Percentiles rank a stretch among this genome's conserved stretches.
These are phyloP conservation scores for Nakazawaea populi DNA, from an alignment of 805 yeast species.

Conservation along the genomic window DNA sequence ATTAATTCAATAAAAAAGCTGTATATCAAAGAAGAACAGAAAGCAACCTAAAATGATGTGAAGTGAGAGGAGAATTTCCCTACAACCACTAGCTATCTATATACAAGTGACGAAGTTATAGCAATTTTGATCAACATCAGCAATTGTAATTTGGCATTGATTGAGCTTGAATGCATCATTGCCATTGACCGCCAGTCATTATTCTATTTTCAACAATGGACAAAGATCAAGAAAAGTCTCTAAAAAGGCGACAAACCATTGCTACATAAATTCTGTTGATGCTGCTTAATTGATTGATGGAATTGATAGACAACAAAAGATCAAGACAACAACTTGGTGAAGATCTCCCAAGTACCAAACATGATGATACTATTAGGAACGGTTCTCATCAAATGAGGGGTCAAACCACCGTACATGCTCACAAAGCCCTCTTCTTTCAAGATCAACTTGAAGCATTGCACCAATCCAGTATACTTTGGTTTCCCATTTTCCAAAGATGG, in stretches of 20 bases:
- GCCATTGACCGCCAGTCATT: too few relatives aligned
- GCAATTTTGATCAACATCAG: background rate
- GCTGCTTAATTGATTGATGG: too few relatives aligned
- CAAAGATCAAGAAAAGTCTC: too few relatives aligned
- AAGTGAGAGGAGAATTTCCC: background rate
- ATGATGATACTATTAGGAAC: constrained; percentile 97
- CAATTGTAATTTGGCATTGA: too few relatives aligned
- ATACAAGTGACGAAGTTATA: background rate
- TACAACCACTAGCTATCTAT: background rate
- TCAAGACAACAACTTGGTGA: constrained; percentile 49
- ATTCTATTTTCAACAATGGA: too few relatives aligned
- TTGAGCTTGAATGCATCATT: too few relatives aligned
- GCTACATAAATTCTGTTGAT: too few relatives aligned
- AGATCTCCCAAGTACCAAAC: constrained; percentile 98
- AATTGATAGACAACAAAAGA: background rate
- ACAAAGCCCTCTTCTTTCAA: constrained; percentile 87
- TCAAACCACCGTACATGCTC: constrained; percentile 95
- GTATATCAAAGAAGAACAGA: too few relatives aligned
- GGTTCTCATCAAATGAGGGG: constrained; percentile 94
- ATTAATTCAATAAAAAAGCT: too few relatives aligned
- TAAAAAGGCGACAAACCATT: too few relatives aligned
- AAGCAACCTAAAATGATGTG: background rate
- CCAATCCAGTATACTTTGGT: constrained; percentile 82
- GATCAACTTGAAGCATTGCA: constrained; percentile 83
- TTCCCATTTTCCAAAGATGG: constrained; percentile 69